phyloP scores from a whole-genome alignment of 2,329 filamentous ascomycete genomes.

The Monilinia laxa region DNA sequence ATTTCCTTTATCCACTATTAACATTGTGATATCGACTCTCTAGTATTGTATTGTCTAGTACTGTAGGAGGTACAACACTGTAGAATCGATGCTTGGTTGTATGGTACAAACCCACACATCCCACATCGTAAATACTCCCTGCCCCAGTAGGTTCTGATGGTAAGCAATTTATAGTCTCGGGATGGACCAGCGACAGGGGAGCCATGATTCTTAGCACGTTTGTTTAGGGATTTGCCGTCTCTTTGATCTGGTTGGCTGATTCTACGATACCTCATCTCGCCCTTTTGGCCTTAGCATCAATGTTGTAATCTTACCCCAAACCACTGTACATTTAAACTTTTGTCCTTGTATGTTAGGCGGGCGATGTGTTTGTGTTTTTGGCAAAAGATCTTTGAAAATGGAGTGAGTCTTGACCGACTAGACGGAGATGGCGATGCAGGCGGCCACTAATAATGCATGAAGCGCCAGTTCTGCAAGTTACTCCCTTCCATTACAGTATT shows the following conservation, averaged over 20 bases:
- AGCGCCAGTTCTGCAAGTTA: constrained; percentile 14
- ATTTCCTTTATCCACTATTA: not conserved
- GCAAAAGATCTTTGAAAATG: constrained; percentile 2
- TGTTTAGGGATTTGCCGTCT: constrained; percentile 5
- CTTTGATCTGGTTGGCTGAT: constrained; percentile 8
- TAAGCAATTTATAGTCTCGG: constrained; percentile 21
- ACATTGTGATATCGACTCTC: constrained; percentile 9
- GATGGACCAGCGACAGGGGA: constrained; percentile 4
- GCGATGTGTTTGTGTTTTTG: constrained; percentile 1
- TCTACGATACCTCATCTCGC: constrained; percentile 20
- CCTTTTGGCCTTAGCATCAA: not conserved
- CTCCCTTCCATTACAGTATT: not conserved
- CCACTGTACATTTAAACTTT: not conserved
- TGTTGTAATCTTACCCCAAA: constrained; percentile 21
- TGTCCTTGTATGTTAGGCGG: constrained; percentile 8
- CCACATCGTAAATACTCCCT: constrained; percentile 9
- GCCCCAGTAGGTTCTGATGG: not conserved
- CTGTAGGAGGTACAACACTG: not conserved
- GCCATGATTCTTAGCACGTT: constrained; percentile 12
- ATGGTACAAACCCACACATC: constrained; percentile 1
- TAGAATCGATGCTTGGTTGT: not conserved
- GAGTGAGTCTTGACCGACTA: constrained; percentile 21
- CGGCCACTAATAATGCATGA: constrained; percentile 19
- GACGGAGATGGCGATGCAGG: constrained; percentile 24
- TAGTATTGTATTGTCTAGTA: not conserved